Conservation (phyloP, 441 rosid species). For the Mallotus repandus region DNA sequence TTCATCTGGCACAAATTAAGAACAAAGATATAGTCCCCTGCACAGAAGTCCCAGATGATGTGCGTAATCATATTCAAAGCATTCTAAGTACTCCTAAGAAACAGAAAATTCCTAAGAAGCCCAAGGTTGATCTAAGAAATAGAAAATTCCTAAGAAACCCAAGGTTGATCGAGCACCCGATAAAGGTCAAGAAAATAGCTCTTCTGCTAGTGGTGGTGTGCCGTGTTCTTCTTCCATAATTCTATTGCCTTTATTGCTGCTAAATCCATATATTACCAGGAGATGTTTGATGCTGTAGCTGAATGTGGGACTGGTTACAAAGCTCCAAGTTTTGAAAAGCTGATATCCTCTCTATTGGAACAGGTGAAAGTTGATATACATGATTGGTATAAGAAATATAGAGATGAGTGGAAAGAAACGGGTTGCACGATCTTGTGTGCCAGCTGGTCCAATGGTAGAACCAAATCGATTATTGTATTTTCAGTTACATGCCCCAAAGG, state of each 20-base stretch:
- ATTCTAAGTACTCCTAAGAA: conserved; percentile 49
- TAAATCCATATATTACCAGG: conserved; percentile 51
- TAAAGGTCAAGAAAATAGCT: conserved; percentile 44
- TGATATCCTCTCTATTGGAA: conserved; percentile 42
- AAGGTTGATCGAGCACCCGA: conserved; percentile 33
- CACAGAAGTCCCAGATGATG: conserved; percentile 46
- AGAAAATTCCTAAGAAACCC: too few relatives aligned
- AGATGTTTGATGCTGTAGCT: conserved; percentile 50
- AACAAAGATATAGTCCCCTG: conserved; percentile 65
- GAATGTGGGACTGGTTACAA: conserved; percentile 48
- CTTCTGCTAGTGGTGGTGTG: conserved; percentile 42
- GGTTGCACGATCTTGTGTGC: conserved; percentile 65
- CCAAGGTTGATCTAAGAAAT: too few relatives aligned
- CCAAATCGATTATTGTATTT: conserved; percentile 40
- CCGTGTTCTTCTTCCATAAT: conserved; percentile 52
- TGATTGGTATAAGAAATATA: conserved; percentile 38
- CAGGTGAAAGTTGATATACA: conserved; percentile 46
- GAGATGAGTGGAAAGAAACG: conserved; percentile 55
- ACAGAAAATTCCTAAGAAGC: conserved; percentile 37
- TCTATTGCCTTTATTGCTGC: conserved; percentile 49
- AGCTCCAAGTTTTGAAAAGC: conserved; percentile 48
- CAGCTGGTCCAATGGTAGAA: conserved; percentile 41
- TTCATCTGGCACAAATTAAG: conserved; percentile 63
- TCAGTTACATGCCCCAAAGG: conserved; percentile 50
- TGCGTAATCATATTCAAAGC: conserved; percentile 44